These are phyloP conservation scores for Bassia scoparia DNA, from an alignment of 148 eudicot species.

Conservation along the genomic window DNA sequence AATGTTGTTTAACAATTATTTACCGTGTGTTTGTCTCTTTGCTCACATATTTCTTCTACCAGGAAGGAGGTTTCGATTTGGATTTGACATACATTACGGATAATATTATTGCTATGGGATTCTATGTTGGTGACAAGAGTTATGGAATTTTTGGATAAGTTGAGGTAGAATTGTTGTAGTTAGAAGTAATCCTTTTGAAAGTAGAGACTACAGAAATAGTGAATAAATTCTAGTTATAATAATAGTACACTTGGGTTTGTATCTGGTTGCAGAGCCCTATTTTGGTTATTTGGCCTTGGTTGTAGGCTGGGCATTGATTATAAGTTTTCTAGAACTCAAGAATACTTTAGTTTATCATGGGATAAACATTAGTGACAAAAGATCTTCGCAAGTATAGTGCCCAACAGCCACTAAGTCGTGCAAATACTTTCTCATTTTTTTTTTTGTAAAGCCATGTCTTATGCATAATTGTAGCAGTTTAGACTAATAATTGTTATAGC, in stretches of 20 bases:
- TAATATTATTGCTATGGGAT: conserved; percentile 94
- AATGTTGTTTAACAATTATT: neutral
- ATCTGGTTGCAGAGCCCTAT: too few relatives aligned
- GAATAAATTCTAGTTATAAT: too few relatives aligned
- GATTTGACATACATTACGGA: conserved; percentile 93
- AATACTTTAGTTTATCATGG: too few relatives aligned
- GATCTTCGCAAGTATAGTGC: too few relatives aligned
- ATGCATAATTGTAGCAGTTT: neutral
- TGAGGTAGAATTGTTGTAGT: conserved; percentile 72
- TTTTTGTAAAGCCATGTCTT: neutral
- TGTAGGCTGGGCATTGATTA: neutral
- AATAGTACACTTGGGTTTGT: neutral
- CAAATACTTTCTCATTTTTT: neutral
- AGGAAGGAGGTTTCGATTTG: conserved; percentile 94
- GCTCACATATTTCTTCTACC: conserved; percentile 16
- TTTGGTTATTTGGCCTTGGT: too few relatives aligned
- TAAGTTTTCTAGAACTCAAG: neutral
- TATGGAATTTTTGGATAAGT: conserved; percentile 91
- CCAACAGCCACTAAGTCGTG: neutral
- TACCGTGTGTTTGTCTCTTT: neutral
- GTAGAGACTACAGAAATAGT: too few relatives aligned
- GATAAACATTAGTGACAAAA: neutral
- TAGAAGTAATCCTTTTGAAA: too few relatives aligned
- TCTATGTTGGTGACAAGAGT: conserved; percentile 96
- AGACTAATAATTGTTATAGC: too few relatives aligned